Conservation (phyloP, 2,329 filamentous ascomycete species). For the Fusarium mundagurra region DNA sequence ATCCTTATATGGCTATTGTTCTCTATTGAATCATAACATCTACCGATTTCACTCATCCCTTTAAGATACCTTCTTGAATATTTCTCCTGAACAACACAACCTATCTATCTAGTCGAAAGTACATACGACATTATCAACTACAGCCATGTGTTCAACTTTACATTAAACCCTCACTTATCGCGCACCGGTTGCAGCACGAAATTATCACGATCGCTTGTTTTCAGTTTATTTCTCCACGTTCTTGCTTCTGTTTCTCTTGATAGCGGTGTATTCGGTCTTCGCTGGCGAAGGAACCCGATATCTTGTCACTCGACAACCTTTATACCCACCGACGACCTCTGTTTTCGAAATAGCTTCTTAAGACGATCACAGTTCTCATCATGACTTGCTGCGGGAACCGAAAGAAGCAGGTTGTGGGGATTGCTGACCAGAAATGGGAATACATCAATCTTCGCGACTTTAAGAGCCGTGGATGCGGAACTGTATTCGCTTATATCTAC, state of each 20-base stretch:
- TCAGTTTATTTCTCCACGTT: not conserved
- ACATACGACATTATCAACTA: constrained; percentile 14
- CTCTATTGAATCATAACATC: not conserved
- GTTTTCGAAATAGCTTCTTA: constrained; percentile 18
- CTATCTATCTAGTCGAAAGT: not conserved
- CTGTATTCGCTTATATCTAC: constrained; percentile 83
- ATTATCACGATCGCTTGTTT: constrained; percentile 26
- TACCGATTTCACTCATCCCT: not conserved
- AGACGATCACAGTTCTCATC: constrained; percentile 12
- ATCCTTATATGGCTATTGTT: constrained; percentile 16
- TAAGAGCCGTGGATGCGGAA: constrained; percentile 80
- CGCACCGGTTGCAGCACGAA: constrained; percentile 37
- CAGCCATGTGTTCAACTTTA: constrained; percentile 29
- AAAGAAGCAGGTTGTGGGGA: constrained; percentile 70
- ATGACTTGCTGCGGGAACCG: constrained; percentile 77
- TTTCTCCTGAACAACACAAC: not conserved
- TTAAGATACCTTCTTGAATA: not conserved
- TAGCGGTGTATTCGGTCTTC: constrained; percentile 56
- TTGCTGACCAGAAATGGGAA: constrained; percentile 92
- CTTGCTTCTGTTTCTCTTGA: constrained; percentile 25
- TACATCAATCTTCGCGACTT: constrained; percentile 85
- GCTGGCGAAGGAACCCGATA: constrained; percentile 59
- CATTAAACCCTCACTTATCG: constrained; percentile 22
- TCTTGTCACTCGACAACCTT: constrained; percentile 13
- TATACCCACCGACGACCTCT: constrained; percentile 26